Percentiles rank a stretch among this genome's conserved stretches.
phyloP scores from a whole-genome alignment of 768 basidiomycete species.

The Mycena metata region DNA sequence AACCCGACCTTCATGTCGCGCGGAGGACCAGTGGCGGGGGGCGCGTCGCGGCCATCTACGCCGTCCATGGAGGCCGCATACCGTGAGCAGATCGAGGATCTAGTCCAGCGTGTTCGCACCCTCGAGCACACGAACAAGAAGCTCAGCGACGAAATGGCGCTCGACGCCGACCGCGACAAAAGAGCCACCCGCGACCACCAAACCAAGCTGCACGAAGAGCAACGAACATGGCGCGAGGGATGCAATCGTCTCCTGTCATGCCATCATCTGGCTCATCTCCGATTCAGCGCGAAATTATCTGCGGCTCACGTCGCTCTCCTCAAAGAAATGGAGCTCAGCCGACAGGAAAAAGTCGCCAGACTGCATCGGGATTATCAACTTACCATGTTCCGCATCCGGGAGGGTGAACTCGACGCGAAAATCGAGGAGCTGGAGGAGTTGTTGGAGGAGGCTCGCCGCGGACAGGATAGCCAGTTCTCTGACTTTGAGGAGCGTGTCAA shows the following conservation, averaged over 20 bases:
- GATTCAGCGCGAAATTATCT: constrained; percentile 66
- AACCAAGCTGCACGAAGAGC: constrained; percentile 65
- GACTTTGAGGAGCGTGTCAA: constrained; percentile 43
- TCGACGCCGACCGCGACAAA: constrained; percentile 59
- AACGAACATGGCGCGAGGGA: constrained; percentile 65
- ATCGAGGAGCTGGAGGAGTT: constrained; percentile 67
- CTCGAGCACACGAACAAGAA: constrained; percentile 73
- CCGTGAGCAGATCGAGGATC: constrained; percentile 78
- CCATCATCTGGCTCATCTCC: constrained; percentile 76
- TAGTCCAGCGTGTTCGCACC: constrained; percentile 76
- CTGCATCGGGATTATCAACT: constrained; percentile 77
- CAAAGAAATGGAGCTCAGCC: constrained; percentile 65
- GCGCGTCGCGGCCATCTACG: constrained; percentile 18
- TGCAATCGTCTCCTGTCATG: constrained; percentile 73
- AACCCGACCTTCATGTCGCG: constrained; percentile 25
- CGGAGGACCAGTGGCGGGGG: constrained; percentile 12
- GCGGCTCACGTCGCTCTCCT: constrained; percentile 64
- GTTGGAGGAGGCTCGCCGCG: constrained; percentile 32
- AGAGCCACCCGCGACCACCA: constrained; percentile 59
- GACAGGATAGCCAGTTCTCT: constrained; percentile 11
- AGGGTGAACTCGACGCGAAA: constrained; percentile 69
- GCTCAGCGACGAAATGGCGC: constrained; percentile 61
- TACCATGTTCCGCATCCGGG: constrained; percentile 74
- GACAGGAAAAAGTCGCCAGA: constrained; percentile 70
- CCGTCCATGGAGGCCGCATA: constrained; percentile 67